Evolutionary conservation across 1,284 basidiomycete species (phyloP).

Genomic region (Cutaneotrichosporon cutaneum): DNA sequence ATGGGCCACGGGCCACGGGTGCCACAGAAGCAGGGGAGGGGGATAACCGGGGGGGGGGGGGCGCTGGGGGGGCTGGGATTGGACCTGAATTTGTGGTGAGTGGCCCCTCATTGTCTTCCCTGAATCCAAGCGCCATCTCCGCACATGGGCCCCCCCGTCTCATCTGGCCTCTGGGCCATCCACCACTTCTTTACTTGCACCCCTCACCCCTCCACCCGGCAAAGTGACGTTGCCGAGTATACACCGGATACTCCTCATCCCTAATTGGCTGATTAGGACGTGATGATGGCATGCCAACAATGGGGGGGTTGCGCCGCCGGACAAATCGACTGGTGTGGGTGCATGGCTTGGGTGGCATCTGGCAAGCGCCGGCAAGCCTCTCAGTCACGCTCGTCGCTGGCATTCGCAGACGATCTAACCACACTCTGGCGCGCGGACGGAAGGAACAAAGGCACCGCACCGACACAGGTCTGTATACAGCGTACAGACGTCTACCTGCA

Average conservation of each 20-base stretch:
- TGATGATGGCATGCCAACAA: background rate
- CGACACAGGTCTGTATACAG: background rate
- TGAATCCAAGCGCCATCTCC: background rate
- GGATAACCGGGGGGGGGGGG: too few relatives aligned
- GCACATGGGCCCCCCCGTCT: slow-evolving; percentile 1
- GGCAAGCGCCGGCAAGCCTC: too few relatives aligned
- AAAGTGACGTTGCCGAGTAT: background rate
- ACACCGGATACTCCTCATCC: too few relatives aligned
- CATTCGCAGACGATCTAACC: background rate
- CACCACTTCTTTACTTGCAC: too few relatives aligned
- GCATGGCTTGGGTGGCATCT: too few relatives aligned
- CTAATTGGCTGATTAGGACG: background rate
- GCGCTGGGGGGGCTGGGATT: too few relatives aligned
- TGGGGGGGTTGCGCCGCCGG: background rate
- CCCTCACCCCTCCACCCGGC: background rate
- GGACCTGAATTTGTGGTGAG: too few relatives aligned
- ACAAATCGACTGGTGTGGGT: slow-evolving; percentile 3
- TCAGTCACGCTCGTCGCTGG: too few relatives aligned
- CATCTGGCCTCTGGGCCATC: too few relatives aligned
- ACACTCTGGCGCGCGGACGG: background rate
- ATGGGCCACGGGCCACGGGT: too few relatives aligned
- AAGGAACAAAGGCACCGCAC: background rate
- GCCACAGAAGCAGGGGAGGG: too few relatives aligned
- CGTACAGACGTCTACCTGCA: too few relatives aligned
- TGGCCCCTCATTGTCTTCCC: background rate